phyloP scores from a whole-genome alignment of 805 yeast genomes.

The Ogataea allantospora region DNA sequence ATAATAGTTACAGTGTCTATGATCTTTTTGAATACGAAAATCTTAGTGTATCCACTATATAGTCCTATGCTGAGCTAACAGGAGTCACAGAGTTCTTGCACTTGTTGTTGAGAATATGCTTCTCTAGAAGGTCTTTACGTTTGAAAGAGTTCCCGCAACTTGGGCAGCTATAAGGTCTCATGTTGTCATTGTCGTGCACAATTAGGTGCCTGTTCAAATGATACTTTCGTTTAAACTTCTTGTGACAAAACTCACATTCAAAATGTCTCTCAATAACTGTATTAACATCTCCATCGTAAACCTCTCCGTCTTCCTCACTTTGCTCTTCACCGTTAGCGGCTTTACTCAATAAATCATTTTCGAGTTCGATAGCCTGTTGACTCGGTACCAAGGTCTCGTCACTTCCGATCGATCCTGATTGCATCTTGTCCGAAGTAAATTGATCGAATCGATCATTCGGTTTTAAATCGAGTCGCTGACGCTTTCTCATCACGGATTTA shows the following conservation, averaged over 20 bases:
- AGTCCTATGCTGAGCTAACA: not conserved
- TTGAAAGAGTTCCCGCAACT: constrained; percentile 19
- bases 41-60: too few relatives aligned
- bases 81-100: constrained; percentile 33
- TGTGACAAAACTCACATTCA: constrained; percentile 17
- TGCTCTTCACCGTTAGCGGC: not conserved
- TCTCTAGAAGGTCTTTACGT: constrained; percentile 21
- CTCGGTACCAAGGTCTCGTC: not conserved
- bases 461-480: constrained; percentile 2
- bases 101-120: constrained; percentile 17
- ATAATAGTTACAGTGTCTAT: not conserved
- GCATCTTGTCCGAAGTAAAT: too few relatives aligned
- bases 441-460: too few relatives aligned
- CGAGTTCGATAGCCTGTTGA: not conserved
- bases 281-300: constrained; percentile 4
- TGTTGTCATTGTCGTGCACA: constrained; percentile 18
- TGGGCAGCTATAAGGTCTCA: constrained; percentile 20
- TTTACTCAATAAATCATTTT: too few relatives aligned
- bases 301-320: not conserved
- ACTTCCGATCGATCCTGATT: too few relatives aligned
- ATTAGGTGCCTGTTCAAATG: constrained; percentile 22
- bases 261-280: constrained; percentile 10
- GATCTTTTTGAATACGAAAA: too few relatives aligned
- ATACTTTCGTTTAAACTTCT: constrained; percentile 22
- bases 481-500: constrained; percentile 9